Evolutionary conservation across 257 asterid genomes (phyloP).

Genomic region (Nemophila menziesii): DNA sequence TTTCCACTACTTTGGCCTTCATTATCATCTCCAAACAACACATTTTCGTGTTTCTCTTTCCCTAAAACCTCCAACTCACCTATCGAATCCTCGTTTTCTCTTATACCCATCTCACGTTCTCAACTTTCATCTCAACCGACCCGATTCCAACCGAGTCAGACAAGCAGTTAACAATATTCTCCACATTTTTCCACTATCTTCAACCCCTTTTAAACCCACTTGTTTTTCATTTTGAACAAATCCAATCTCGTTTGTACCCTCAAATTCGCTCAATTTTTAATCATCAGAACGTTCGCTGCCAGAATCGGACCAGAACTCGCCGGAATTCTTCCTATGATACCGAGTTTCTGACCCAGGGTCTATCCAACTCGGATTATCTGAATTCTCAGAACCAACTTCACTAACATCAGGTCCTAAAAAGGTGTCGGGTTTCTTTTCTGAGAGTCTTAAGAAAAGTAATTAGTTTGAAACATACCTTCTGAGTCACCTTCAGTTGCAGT

Average conservation of each 20-base stretch:
- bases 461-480: slow-evolving; percentile 31
- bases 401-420: slow-evolving; percentile 17
- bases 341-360: slow-evolving; percentile 57
- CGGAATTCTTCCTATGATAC: slow-evolving; percentile 26
- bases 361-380: slow-evolving; percentile 69
- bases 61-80: slow-evolving; percentile 12
- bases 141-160: slow-evolving; percentile 23
- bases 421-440: slow-evolving; percentile 17
- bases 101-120: slow-evolving; percentile 12
- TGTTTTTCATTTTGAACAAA: slow-evolving; percentile 15
- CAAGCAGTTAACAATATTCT: slow-evolving; percentile 18
- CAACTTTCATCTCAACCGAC: slow-evolving; percentile 16
- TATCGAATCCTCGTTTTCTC: slow-evolving; percentile 10
- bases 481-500: slow-evolving; percentile 19
- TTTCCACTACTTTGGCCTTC: slow-evolving; percentile 11
- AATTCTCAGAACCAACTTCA: slow-evolving; percentile 31
- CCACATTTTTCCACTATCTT: slow-evolving; percentile 18
- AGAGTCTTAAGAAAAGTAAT: slow-evolving; percentile 59
- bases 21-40: slow-evolving; percentile 14
- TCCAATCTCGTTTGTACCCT: slow-evolving; percentile 24
- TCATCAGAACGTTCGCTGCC: slow-evolving; percentile 49
- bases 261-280: slow-evolving; percentile 29
- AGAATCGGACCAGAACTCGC: slow-evolving; percentile 67
- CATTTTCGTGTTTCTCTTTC: slow-evolving; percentile 17
- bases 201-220: slow-evolving; percentile 19